Evolutionary conservation across 768 basidiomycete genomes (phyloP).

Genomic region (Fomitopsis pulvina): DNA sequence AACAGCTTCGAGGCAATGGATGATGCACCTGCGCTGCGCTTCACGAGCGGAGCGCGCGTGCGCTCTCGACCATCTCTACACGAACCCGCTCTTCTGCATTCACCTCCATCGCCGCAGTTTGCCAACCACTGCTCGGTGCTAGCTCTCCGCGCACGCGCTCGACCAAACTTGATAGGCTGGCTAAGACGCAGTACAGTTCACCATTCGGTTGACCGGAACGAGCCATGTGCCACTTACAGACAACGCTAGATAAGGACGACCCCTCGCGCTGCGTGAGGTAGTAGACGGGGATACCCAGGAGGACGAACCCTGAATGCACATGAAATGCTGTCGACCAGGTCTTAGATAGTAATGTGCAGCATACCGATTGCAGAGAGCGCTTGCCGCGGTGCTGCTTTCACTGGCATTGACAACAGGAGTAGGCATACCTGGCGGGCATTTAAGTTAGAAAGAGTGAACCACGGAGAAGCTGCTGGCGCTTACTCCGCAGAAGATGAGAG

Average conservation of each 20-base stretch:
- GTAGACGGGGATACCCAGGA: conserved; percentile 76
- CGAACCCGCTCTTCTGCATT: too few relatives aligned
- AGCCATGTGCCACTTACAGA: too few relatives aligned
- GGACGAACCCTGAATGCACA: conserved; percentile 57
- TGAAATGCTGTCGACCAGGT: conserved; percentile 4
- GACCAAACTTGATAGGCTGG: too few relatives aligned
- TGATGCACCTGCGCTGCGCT: too few relatives aligned
- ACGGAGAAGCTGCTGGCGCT: conserved; percentile 22
- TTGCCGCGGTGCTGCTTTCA: conserved; percentile 87
- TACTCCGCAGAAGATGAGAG: conserved; percentile 83
- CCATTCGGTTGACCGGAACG: too few relatives aligned
- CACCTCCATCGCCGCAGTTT: too few relatives aligned
- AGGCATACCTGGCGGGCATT: conserved; percentile 58
- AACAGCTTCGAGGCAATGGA: too few relatives aligned
- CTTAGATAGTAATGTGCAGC: conserved; percentile 12
- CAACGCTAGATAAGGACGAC: background rate
- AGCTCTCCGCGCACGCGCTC: too few relatives aligned
- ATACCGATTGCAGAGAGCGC: conserved; percentile 81
- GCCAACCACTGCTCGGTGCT: too few relatives aligned
- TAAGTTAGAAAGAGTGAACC: background rate
- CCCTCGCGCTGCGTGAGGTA: conserved; percentile 54
- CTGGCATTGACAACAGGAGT: conserved; percentile 89
- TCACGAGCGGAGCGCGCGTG: too few relatives aligned
- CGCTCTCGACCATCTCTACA: too few relatives aligned
- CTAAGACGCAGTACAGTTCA: too few relatives aligned